Base-by-base conservation (phyloP, 192 early-diverging fungal genomes). In the Rhizophagus clarus region DNA sequence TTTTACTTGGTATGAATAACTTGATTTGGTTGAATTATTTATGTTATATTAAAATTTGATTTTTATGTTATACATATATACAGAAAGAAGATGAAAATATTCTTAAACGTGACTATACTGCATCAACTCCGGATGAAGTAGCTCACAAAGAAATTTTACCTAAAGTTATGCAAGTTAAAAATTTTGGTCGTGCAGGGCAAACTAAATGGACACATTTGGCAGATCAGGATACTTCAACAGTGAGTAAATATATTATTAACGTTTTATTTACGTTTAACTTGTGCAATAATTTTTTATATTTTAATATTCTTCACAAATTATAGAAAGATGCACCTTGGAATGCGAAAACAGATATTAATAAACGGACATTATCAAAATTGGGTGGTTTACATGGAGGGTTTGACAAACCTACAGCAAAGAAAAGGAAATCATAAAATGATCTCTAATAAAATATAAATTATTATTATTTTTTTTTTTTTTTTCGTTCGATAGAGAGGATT, bases 151-250 rank as follows among this genome's bases (percentile, higher is more conserved):
- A 92, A n/a, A 80, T 89, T 12, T 84, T 97, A 17, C 96, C 96
- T 37, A 90, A 90, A 72, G 90, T 97, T 10, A 95, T 96, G 93
- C 94, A 95, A 82, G 95, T 96, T 47, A 94, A 95, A 79, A 96
- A 96, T 77, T 97, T 96, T 90, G 96, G 96, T 64, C 78, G 88
- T 51, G 87, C 90, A 12, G 94, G 96, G 24, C 93, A 93, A 61
- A 95, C 95, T 75, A 97, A 97, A 83, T 97, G 91, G 83, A 97
- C 95, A 26, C 95, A 96, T 72, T 85, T 97, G 84, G 84, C 88
- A 11, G 91, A 94, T 68, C 90, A 96, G 82, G 96, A 97, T 85
- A 97, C 96, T 1, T 89, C 92, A 22, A 77, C 83, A 64, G 76
- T 78, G 26, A 20, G 64, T 67, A 68, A 34, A n/a, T 42, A 28